Percentiles rank a stretch among this genome's conserved stretches.
Evolutionary conservation across 805 yeast species (phyloP).

Genomic region (Barnettozyma californica): DNA sequence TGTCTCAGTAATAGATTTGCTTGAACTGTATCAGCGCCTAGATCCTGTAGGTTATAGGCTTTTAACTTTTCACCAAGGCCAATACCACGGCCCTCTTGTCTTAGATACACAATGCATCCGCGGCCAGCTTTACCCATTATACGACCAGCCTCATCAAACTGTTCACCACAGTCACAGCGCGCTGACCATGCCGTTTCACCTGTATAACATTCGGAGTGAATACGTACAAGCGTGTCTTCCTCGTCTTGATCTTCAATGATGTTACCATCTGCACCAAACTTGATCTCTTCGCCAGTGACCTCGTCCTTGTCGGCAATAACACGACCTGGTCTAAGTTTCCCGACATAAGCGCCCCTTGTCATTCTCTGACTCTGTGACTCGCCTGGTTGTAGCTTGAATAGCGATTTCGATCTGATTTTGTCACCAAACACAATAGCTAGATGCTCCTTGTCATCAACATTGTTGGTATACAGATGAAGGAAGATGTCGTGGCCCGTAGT

Average conservation of each 20-base stretch:
- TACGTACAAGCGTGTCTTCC: constrained; percentile 67
- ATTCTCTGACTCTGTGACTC: constrained; percentile 90
- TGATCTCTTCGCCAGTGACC: constrained; percentile 30
- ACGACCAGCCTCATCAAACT: constrained; percentile 95
- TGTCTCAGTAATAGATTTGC: constrained; percentile 90
- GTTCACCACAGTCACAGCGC: constrained; percentile 98
- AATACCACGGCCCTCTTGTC: constrained; percentile 98
- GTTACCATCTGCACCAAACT: constrained; percentile 38
- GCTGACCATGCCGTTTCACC: constrained; percentile 99
- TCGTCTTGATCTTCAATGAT: constrained; percentile 23
- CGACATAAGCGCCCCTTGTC: constrained; percentile 98
- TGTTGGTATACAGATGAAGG: constrained; percentile 81
- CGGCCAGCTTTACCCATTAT: constrained; percentile 82
- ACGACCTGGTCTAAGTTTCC: constrained; percentile 86
- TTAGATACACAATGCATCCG: constrained; percentile 90
- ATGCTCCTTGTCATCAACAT: constrained; percentile 88
- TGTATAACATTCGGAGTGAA: constrained; percentile 96
- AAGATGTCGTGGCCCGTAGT: constrained; percentile 93
- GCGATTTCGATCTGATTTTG: constrained; percentile 70
- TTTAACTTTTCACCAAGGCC: constrained; percentile 97
- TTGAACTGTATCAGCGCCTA: constrained; percentile 98
- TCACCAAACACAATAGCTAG: constrained; percentile 96
- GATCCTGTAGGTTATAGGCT: constrained; percentile 93
- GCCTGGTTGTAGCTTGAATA: constrained; percentile 54
- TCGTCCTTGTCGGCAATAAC: constrained; percentile 59